A percentile compares a stretch with the other conserved stretches of the same genome.
Conservation (phyloP, 352 stramenopile genomes). For the Phytophthora gonapodyides region DNA sequence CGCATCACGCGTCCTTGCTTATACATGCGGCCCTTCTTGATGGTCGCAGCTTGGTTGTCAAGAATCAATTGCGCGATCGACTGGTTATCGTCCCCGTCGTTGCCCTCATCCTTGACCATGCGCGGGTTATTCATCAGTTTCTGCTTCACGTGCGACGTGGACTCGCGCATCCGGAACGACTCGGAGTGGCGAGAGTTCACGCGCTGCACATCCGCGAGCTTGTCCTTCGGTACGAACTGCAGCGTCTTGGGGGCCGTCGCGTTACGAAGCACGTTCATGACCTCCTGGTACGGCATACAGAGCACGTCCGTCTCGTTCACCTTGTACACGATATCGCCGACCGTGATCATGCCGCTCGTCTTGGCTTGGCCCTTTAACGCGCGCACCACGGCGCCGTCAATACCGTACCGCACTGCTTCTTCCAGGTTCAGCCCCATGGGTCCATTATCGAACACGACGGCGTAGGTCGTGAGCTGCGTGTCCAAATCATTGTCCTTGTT, state of each 20-base stretch:
- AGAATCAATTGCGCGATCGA: conserved; percentile 85
- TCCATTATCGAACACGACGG: conserved; percentile 84
- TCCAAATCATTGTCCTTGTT: conserved; percentile 72
- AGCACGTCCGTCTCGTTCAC: conserved; percentile 85
- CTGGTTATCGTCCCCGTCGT: conserved; percentile 75
- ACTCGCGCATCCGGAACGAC: conserved; percentile 69
- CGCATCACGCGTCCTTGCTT: conserved; percentile 86
- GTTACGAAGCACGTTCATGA: conserved; percentile 82
- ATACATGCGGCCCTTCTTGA: conserved; percentile 90
- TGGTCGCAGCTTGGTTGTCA: conserved; percentile 84
- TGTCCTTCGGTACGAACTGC: conserved; percentile 87
- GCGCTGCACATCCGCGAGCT: conserved; percentile 81
- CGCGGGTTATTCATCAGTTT: conserved; percentile 76
- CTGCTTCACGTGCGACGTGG: conserved; percentile 63
- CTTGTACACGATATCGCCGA: conserved; percentile 89
- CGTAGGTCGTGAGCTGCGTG: conserved; percentile 79
- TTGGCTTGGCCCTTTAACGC: conserved; percentile 85
- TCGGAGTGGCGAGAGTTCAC: conserved; percentile 84
- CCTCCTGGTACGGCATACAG: conserved; percentile 82
- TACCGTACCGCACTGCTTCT: conserved; percentile 82
- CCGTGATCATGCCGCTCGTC: conserved; percentile 80
- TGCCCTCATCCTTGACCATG: conserved; percentile 74
- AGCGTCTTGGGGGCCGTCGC: conserved; percentile 74
- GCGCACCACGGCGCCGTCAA: conserved; percentile 80
- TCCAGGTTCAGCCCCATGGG: conserved; percentile 87